Evolutionary conservation across 139 green algal genomes (phyloP).

Genomic region (Tetratostichococcus sp.): DNA sequence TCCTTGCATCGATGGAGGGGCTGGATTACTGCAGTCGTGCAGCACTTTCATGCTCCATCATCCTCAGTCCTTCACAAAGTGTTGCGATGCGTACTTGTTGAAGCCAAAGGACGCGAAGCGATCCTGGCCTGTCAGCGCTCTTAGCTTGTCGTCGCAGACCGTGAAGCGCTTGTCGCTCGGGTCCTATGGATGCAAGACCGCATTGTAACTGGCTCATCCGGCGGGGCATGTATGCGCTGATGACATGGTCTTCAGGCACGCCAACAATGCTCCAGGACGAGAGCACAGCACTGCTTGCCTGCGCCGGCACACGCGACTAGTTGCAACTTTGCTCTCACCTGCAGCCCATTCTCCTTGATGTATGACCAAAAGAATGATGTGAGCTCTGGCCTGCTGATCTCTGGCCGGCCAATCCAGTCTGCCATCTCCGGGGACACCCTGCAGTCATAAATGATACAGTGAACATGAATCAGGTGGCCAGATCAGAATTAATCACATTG

Average conservation of each 20-base stretch:
- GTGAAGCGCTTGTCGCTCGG: conserved; percentile 25
- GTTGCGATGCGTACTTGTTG: conserved; percentile 32
- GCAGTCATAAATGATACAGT: no score
- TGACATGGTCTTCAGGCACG: no score
- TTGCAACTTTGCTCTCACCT: conserved; percentile 11
- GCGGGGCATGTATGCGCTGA: no score
- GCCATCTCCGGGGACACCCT: conserved; percentile 29
- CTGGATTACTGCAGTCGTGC: no score
- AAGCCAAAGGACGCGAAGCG: conserved; percentile 49
- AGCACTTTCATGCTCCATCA: no score
- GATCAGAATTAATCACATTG: no score
- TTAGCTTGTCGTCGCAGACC: conserved; percentile 26
- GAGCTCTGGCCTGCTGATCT: conserved; percentile 39
- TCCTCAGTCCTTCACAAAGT: conserved; percentile 20
- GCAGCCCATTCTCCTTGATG: conserved; percentile 31
- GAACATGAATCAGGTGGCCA: no score
- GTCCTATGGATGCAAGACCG: conserved; percentile 23
- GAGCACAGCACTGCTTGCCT: no score
- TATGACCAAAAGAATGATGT: conserved; percentile 54
- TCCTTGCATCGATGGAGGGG: no score
- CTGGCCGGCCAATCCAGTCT: conserved; percentile 28
- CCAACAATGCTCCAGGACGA: no score
- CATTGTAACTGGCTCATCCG: no score
- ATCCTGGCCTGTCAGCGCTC: conserved; percentile 26
- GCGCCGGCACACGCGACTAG: no score